Evolutionary conservation across 2,329 filamentous ascomycete species (phyloP), one percentile per base, ranked within the genome.

Genomic region (Ophiostoma angusticollis): DNA sequence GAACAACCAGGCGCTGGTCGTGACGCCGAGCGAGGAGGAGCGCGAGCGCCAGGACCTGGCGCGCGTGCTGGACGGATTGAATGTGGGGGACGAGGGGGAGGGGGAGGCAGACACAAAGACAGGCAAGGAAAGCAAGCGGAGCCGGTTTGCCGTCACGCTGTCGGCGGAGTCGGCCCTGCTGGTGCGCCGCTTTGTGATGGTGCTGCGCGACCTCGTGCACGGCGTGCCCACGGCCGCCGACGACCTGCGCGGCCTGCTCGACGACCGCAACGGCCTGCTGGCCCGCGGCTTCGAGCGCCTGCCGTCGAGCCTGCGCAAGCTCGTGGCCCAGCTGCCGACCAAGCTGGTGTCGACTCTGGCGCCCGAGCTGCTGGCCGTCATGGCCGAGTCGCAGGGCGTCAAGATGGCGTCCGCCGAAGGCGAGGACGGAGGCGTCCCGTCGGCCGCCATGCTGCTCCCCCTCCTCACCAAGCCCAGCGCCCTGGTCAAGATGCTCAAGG

Each of bases 191-290:
- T 98, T 98, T 67, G 93, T 85, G 1, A 68, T 86, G 40, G 79
- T 95, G 24, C 81, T 98, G 54, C 91, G 89, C 55, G 91, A 98
- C 56, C 72, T 95, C 13, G 74, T 91, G 52, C 87, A 86, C 55
- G 91, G 91, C 45, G 91, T 85, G 2, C 91, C 91, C 3, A 95
- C 89, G 0, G 91, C 91, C 3, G 94, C 93, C 58, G 72, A 81
- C 53, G 91, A 98, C 56, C 78, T 98, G n/a, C 76, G 66, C 3
- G 52, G 54, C 12, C 67, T 80, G 17, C 58, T 80, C 31, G 71
- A 78, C 43, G 72, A 78, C 53, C 67, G 67, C 44, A 72, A 79
- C 52, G 69, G 70, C 42, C 62, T 67, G n/a, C 62, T 80, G n/a
- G 63, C 66, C 29, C 65, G 66, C 41, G 67, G 67, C 43, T 80